Evolutionary conservation across 148 eudicot species (phyloP).

Genomic region (Gaultheria prostrata): DNA sequence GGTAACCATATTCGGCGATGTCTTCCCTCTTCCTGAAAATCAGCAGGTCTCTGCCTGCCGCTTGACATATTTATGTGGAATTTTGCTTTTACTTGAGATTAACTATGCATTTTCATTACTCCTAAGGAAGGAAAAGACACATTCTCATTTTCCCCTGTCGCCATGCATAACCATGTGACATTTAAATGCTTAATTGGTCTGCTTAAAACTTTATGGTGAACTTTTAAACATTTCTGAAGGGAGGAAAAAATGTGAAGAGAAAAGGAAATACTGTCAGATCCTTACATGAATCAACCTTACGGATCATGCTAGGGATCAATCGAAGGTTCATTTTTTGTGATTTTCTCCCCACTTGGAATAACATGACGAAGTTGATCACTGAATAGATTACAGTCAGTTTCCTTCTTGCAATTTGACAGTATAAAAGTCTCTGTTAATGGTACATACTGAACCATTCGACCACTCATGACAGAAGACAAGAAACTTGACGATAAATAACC

Average conservation of each 20-base stretch:
- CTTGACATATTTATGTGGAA: background rate
- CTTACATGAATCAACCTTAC: background rate
- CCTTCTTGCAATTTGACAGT: background rate
- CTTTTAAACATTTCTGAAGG: background rate
- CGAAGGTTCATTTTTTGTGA: background rate
- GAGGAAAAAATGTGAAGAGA: background rate
- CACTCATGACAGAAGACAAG: background rate
- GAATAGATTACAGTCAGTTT: background rate
- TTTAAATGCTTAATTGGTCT: background rate
- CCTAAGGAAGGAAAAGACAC: background rate
- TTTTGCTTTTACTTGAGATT: background rate
- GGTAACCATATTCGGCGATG: constrained; percentile 94
- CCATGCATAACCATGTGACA: background rate
- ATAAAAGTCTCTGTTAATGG: background rate
- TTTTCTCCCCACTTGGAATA: background rate
- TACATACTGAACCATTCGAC: background rate
- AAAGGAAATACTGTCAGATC: background rate
- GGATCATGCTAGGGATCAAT: background rate
- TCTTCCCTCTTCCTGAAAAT: constrained; percentile 79
- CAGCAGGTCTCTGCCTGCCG: constrained; percentile 61
- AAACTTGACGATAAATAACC: background rate
- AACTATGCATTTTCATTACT: background rate
- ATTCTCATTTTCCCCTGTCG: background rate
- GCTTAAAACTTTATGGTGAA: background rate
- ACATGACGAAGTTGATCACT: background rate